Base-by-base conservation (phyloP, 2,329 filamentous ascomycete species). In the Pseudogymnoascus sp. region DNA sequence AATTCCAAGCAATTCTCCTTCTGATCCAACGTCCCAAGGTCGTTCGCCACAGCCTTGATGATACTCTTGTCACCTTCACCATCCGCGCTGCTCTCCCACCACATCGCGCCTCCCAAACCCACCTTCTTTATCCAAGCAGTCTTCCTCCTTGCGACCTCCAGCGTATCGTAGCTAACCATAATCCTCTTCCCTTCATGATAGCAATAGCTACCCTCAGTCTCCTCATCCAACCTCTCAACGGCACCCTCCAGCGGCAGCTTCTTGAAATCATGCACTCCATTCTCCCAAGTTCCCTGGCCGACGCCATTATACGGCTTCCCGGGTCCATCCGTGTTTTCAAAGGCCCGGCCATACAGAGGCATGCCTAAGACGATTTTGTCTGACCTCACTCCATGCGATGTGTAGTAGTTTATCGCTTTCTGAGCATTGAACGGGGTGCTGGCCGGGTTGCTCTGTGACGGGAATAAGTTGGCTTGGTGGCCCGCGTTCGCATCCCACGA, bases 41-140 rank as follows among this genome's bases (percentile, higher is more conserved):
- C 75, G 32, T 81, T 76, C 1, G 88, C 82, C 14, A 87, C 84
- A 12, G 81, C 85, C 6, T 73, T 76, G 61, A 92, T 91, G 70
- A 97, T 71, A 67, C 89, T 93, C 60, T 80, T 74, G 0, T 79
- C 76, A 0, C 84, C 85, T 2, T 74, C 70, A 70, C 85, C 86
- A 72, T 97, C 93, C 1, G 83, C 86, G 69, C 88, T 93, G 68
- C 85, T 90, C 76, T 97, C 92, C 91, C 91, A 96, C 91, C 91
- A 97, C 92, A 97, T 97, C n/a, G 82, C 90, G 16, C 93, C 93
- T 1, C 91, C 92, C 0, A 97, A 80, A 0, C 83, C 78, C 47
- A 80, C 76, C 18, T 81, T 72, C 69, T 79, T 81, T 70, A 97
- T 83, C 71, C 85, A 96, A 9, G 82, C 76, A 1, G 86, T 85